Percentiles rank a stretch among this genome's conserved stretches.
phyloP scores from a whole-genome alignment of 2,329 filamentous ascomycete species.

The Phialophora chinensis region DNA sequence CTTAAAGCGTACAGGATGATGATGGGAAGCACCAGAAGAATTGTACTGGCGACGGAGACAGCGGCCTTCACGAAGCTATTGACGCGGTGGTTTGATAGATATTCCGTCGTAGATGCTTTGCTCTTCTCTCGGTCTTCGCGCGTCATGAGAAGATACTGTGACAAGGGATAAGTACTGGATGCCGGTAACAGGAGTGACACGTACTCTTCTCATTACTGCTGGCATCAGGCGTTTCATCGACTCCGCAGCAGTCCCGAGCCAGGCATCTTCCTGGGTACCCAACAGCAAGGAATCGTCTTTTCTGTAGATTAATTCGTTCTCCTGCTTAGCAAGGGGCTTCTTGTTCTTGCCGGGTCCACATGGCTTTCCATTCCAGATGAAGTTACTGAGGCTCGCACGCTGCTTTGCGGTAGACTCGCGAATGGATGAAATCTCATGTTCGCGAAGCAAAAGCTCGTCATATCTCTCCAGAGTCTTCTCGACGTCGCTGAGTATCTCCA shows the following conservation, averaged over 20 bases:
- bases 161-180: not conserved
- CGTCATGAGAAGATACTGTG: conserved; percentile 2
- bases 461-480: conserved; percentile 5
- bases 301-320: conserved; percentile 4
- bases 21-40: conserved; percentile 2
- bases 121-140: conserved; percentile 3
- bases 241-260: conserved; percentile 3
- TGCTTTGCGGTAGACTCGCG: conserved; percentile 6
- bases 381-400: not conserved
- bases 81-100: conserved; percentile 1
- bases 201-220: not conserved
- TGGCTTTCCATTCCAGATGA: conserved; percentile 3
- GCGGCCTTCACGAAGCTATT: conserved; percentile 2
- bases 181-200: not conserved
- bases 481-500: not conserved
- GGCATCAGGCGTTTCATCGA: conserved; percentile 8
- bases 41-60: not conserved
- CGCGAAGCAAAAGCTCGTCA: conserved; percentile 7
- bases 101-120: not conserved
- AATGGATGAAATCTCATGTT: conserved; percentile 9
- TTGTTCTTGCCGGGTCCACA: conserved; percentile 1
- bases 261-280: conserved; percentile 2
- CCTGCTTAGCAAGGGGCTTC: not conserved
- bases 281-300: conserved; percentile 1
- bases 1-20: conserved; percentile 5